Percentiles rank a stretch among this genome's conserved stretches.
phyloP scores from a whole-genome alignment of 2,329 filamentous ascomycete species.

The Hymenoscyphus salicellus region DNA sequence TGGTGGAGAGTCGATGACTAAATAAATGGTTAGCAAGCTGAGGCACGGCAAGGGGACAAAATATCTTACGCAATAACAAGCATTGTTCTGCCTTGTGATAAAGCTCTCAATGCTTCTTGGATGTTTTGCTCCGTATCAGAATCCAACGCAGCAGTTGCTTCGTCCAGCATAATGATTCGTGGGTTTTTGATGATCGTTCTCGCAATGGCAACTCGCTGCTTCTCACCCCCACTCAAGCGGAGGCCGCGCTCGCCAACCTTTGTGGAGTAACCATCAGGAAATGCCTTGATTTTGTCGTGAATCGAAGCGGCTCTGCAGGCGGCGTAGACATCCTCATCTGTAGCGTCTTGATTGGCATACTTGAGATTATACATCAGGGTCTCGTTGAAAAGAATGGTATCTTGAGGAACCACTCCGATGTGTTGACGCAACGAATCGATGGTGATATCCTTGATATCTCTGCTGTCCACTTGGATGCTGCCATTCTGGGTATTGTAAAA shows the following conservation, averaged over 20 bases:
- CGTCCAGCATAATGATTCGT: conserved; percentile 86
- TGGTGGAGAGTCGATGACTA: conserved; percentile 72
- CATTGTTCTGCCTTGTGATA: conserved; percentile 84
- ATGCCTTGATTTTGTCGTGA: conserved; percentile 85
- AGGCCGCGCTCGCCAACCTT: conserved; percentile 89
- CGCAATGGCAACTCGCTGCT: conserved; percentile 90
- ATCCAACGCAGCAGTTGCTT: conserved; percentile 87
- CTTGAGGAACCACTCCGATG: conserved; percentile 95
- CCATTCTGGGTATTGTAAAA: conserved; percentile 88
- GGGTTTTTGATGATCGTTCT: conserved; percentile 90
- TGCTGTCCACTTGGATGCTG: conserved; percentile 78
- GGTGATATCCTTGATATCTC: conserved; percentile 79
- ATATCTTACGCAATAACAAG: conserved; percentile 82
- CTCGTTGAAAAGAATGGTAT: conserved; percentile 93
- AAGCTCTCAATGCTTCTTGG: conserved; percentile 76
- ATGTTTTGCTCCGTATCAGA: conserved; percentile 92
- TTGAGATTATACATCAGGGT: conserved; percentile 91
- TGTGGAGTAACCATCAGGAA: conserved; percentile 83
- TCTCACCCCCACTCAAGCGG: conserved; percentile 84
- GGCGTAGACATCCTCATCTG: conserved; percentile 75
- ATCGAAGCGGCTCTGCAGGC: conserved; percentile 87
- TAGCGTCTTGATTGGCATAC: conserved; percentile 79
- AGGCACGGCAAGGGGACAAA: conserved; percentile 57
- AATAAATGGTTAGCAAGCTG: conserved; percentile 73
- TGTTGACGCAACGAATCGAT: conserved; percentile 89